Evolutionary conservation across 495 filamentous ascomycete genomes (phyloP).

Genomic region (Neurospora sp.): DNA sequence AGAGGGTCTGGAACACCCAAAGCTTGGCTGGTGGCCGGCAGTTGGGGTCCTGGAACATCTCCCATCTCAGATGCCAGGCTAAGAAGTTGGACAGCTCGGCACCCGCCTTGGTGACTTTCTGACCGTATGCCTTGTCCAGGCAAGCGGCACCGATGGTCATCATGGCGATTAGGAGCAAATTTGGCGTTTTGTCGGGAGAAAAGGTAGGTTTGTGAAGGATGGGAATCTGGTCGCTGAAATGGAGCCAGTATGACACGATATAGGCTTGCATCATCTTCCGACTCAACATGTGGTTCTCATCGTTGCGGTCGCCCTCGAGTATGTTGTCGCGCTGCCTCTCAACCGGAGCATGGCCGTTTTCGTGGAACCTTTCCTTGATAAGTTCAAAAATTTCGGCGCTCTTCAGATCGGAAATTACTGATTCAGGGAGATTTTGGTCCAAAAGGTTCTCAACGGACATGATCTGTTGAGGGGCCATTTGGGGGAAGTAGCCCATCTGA

Average conservation of each 20-base stretch:
- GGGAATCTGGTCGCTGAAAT: constrained; percentile 90
- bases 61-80: constrained; percentile 85
- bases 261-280: constrained; percentile 92
- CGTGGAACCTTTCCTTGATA: constrained; percentile 74
- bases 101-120: constrained; percentile 58
- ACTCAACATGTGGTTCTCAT: constrained; percentile 68
- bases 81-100: constrained; percentile 77
- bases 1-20: constrained; percentile 92
- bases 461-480: constrained; percentile 53
- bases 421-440: constrained; percentile 71
- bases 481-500: constrained; percentile 43
- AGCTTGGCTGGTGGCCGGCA: constrained; percentile 91
- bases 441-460: constrained; percentile 89
- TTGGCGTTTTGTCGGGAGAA: constrained; percentile 73
- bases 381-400: constrained; percentile 74
- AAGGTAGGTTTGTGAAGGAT: constrained; percentile 94
- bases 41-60: constrained; percentile 82
- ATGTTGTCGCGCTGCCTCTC: constrained; percentile 68
- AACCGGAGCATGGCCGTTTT: constrained; percentile 64
- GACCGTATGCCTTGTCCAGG: constrained; percentile 69
- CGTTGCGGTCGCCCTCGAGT: constrained; percentile 65
- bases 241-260: constrained; percentile 86
- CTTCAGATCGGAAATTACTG: constrained; percentile 79
- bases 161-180: constrained; percentile 79
- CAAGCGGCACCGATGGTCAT: constrained; percentile 91